phyloP scores from a whole-genome alignment of 805 yeast species.

The Pichia thaimueangensis region DNA sequence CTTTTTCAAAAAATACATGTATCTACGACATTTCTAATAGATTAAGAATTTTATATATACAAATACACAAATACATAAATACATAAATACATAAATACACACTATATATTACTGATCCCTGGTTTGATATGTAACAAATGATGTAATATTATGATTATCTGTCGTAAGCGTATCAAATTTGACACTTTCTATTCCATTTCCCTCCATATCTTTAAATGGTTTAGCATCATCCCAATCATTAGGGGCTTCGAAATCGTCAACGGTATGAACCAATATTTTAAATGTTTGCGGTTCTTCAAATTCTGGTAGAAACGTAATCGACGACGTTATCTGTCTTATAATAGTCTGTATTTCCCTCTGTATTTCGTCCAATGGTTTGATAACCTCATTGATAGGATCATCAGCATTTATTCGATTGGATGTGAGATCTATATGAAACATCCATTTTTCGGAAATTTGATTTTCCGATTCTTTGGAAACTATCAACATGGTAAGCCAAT shows the following conservation, averaged over 20 bases:
- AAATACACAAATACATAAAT: too few species aligned
- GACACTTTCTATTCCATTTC: slow-evolving; percentile 57
- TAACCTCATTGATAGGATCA: not conserved
- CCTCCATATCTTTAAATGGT: slow-evolving; percentile 45
- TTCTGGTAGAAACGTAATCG: slow-evolving; percentile 79
- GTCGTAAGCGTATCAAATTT: slow-evolving; percentile 65
- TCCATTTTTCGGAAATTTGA: slow-evolving; percentile 83
- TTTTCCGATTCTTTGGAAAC: slow-evolving; percentile 56
- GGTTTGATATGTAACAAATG: slow-evolving; percentile 57
- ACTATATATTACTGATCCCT: slow-evolving; percentile 9
- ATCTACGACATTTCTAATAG: too few species aligned
- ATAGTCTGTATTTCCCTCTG: slow-evolving; percentile 79
- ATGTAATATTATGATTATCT: slow-evolving; percentile 60
- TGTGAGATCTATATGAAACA: slow-evolving; percentile 49
- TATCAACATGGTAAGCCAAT: slow-evolving; percentile 66
- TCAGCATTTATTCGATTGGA: not conserved
- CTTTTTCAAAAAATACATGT: too few species aligned
- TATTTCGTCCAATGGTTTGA: slow-evolving; percentile 35
- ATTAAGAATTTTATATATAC: too few species aligned
- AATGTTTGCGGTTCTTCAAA: slow-evolving; percentile 63
- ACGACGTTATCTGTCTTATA: slow-evolving; percentile 82
- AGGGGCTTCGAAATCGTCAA: slow-evolving; percentile 61
- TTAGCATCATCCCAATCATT: slow-evolving; percentile 68
- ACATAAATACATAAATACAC: not conserved
- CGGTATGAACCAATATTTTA: slow-evolving; percentile 78